Base-by-base conservation (phyloP, 352 stramenopile species). In the Globisporangium apiculatum region DNA sequence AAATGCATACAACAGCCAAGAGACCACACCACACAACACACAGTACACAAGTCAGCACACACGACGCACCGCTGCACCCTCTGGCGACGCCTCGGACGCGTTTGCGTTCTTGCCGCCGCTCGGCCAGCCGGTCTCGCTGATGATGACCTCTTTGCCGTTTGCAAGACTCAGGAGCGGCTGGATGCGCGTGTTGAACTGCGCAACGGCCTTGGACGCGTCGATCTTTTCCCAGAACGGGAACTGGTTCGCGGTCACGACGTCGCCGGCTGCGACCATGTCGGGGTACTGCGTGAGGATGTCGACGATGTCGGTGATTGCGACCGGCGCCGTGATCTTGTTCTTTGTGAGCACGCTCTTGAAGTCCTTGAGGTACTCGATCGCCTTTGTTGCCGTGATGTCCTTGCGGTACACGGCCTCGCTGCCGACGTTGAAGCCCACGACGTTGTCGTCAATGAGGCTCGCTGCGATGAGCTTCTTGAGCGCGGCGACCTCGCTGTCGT, bases 171-270 rank as follows among this genome's bases (percentile, higher is more conserved):
- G 53, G 46, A 94, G 72, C 47, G 71, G 71, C 67, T 90, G 60
- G 51, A 94, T 86, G 46, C 83, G 82, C 55, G 61, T 71, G 59
- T 88, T 76, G 67, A 94, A 92, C 60, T 94, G 81, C 5, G 61
- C 69, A 18, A 64, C 84, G 7, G 76, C 80, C 61, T 81, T 79
- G 37, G 68, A 51, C 5, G 79, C 72, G 2, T 76, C 70, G 5
- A 87, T 69, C 55, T 77, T 75, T 55, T 92, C 82, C 84, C 84
- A 94, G 75, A 82, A 94, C 31, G 84, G 84, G 65, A 94, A 94
- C 73, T 87, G 72, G 73, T 94, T 94, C 59, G 83, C 77, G 8
- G 79, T 89, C 55, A 94, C 79, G 37, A 94, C 81, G 57, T 94
- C 82, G 12, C 79, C 72, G 5, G 80, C 83, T 52, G 71, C 71